Base-by-base conservation (phyloP, 2,329 filamentous ascomycete species). In the Pseudogymnoascus sp. region DNA sequence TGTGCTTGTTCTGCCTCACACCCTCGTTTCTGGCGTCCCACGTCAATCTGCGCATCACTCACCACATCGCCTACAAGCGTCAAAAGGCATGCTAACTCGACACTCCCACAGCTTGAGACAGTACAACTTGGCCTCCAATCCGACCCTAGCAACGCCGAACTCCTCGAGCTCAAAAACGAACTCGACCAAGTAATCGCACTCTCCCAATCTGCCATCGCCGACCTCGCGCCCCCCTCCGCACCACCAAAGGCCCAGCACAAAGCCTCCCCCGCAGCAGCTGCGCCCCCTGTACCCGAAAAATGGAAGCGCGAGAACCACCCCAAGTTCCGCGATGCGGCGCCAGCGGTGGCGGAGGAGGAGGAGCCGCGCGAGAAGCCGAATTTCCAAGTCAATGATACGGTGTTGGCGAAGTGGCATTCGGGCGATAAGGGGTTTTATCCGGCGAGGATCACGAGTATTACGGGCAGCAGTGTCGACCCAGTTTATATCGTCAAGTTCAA, bases 401-500 rank as follows among this genome's bases (percentile, higher is more conserved):
- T 97, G 62, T 82, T 95, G 75, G 95, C 93, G 57, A 93, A 93
- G 76, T 99, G 93, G 91, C 79, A 89, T 57, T 89, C 91, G 9
- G 92, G 91, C 63, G 95, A 99, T 76, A 91, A 90, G 72, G 84
- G 84, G 23, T 97, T 93, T 78, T 97, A 97, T 78, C 88, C 91
- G 53, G 95, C 93, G 44, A 88, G 91, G 71, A 96, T 99, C 75
- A 93, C 91, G 61, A 93, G 90, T 62, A 93, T 97, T 70, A 97
- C 93, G 21, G 95, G 95, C 64, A 96, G 92, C 8, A 87, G 88
- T n/a, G 89, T 87, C 47, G 90, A 91, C 62, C 93, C 93, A 36
- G 90, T 97, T 67, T 99, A 97, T 75, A 89, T 91, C 59, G 93
- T 99, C 75, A 95, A 90, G 70, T 99, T 97, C 81, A 93, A 96